phyloP scores from a whole-genome alignment of 1,284 basidiomycete species.

The Leccinum pachyderme region DNA sequence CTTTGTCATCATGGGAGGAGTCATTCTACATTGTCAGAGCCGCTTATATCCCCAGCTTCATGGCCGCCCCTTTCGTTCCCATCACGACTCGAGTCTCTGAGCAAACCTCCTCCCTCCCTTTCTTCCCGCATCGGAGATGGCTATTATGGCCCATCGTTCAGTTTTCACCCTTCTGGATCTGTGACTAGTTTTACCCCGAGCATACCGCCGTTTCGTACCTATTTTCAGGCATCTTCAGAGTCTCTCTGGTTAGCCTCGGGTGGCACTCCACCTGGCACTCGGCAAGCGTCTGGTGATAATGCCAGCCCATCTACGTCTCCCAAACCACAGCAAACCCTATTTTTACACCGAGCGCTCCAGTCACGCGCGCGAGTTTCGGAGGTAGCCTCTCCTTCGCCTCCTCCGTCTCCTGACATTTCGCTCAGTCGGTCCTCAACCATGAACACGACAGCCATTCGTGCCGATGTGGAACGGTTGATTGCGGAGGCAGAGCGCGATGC shows the following conservation, averaged over 20 bases:
- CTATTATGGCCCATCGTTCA: background rate
- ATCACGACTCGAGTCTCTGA: constrained; percentile 2
- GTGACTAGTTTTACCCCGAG: constrained; percentile 1
- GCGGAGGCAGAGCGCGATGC: constrained; percentile 16
- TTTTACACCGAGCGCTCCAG: constrained; percentile 25
- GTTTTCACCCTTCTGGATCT: background rate
- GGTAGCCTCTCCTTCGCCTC: background rate
- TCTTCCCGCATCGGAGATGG: constrained; percentile 2
- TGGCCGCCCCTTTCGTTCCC: constrained; percentile 7
- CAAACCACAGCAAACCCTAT: constrained; percentile 9
- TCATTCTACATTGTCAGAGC: constrained; percentile 25
- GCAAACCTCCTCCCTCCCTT: constrained; percentile 3
- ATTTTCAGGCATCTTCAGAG: background rate
- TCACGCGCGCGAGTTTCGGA: constrained; percentile 25
- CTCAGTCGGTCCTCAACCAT: constrained; percentile 5
- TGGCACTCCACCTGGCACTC: background rate
- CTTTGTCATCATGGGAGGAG: constrained; percentile 10
- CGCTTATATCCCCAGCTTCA: constrained; percentile 17
- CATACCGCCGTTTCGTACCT: constrained; percentile 5
- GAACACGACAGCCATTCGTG: constrained; percentile 1
- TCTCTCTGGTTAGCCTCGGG: background rate
- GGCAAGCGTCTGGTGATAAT: background rate
- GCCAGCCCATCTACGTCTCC: background rate
- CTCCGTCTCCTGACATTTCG: constrained; percentile 1
- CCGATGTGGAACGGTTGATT: constrained; percentile 16